Base-by-base conservation (phyloP, 768 basidiomycete species). In the Polyporus arcularius region DNA sequence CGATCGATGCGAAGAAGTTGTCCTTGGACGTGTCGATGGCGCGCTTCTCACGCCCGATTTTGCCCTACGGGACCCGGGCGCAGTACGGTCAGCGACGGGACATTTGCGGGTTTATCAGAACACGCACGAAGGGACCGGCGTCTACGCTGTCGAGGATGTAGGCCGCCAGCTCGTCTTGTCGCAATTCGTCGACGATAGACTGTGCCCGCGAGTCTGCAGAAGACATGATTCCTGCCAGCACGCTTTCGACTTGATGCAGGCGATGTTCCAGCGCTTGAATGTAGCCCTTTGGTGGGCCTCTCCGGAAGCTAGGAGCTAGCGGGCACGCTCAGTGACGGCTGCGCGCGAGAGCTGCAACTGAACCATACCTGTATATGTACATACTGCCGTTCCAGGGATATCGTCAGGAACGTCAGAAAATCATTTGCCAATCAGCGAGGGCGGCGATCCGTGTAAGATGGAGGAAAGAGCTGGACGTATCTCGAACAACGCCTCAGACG, bases 231-330 rank as follows among this genome's bases (percentile, higher is more conserved):
- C 89, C 87, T 26, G 92, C 94, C 3, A 96, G 79, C 15, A 96
- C 75, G 11, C 93, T 90, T 74, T 96, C 94, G 65, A 95, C 89
- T 71, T 94, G 90, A 67, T 96, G 94, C 84, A 93, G 88, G 64
- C 93, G 77, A 58, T 91, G 89, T 74, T 96, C 94, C 53, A 96
- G 90, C 38, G 93, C 93, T 70, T 94, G 89, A 53, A 96, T 94
- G 72, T 96, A 96, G 21, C 94, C 94, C 69, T 92, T 92, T 4
- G 91, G 90, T n/a, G 90, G 90, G 9, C 92, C 93, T 14, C 92
- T 86, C 68, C 89, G 88, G 69, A 88, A 88, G 68, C 85, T 89
- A 0, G 89, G 89, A 38, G 87, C 90, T 91, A 56, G 14, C 21
- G 7, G 10, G 43, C 26, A 9, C 50, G 12, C 14, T 58, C 56